Percentiles rank a stretch among this genome's conserved stretches.
These are phyloP conservation scores for Hypoxylon sp. DNA, from an alignment of 2,329 filamentous ascomycete genomes.

Conservation along the genomic window DNA sequence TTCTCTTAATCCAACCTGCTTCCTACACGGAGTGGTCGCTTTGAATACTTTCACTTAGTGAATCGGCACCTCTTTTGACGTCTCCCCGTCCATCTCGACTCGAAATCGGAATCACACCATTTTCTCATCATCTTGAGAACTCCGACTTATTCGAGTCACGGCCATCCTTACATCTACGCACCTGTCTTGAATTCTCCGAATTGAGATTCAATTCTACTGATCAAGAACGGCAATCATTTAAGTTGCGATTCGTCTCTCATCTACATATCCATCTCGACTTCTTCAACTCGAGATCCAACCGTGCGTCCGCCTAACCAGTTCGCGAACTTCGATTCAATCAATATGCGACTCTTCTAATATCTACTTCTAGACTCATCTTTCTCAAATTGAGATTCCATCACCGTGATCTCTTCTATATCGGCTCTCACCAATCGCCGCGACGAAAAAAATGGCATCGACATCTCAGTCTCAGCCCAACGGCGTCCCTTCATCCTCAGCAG, in stretches of 20 bases:
- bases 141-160: not conserved
- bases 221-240: no score
- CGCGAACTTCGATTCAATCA: not conserved
- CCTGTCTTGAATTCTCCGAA: not conserved
- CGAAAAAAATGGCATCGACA: constrained; percentile 51
- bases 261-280: not conserved
- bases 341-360: not conserved
- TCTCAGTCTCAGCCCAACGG: constrained; percentile 69
- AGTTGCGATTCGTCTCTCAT: not conserved
- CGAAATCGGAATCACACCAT: not conserved
- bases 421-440: constrained; percentile 25
- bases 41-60: not conserved
- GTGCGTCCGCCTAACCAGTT: not conserved
- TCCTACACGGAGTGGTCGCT: not conserved
- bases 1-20: not conserved
- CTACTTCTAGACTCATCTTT: not conserved
- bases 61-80: not conserved
- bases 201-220: not conserved
- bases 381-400: not conserved
- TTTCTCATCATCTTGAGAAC: not conserved
- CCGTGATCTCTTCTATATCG: constrained; percentile 17
- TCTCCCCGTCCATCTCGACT: not conserved
- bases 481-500: constrained; percentile 59
- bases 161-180: not conserved
- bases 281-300: not conserved